Percentiles rank a stretch among this genome's conserved stretches.
Conservation (phyloP, 208 protist genomes). For the Vickermania ingenoplastis region DNA sequence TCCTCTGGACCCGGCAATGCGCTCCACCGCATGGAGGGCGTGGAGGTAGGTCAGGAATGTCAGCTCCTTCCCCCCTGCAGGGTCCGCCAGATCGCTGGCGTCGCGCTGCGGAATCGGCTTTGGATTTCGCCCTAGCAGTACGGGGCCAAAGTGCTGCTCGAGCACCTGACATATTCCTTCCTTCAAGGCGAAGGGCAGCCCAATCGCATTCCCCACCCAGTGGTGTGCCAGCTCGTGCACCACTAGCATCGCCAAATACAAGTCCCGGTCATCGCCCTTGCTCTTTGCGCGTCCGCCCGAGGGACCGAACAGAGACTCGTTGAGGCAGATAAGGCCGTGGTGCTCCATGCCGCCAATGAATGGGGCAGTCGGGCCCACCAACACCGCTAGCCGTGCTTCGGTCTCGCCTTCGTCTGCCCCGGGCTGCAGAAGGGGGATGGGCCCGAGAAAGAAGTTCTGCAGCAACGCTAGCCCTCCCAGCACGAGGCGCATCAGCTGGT, state of each 20-base stretch:
- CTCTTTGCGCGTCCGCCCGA: background rate
- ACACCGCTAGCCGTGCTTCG: conserved; percentile 32
- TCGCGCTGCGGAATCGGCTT: conserved; percentile 7
- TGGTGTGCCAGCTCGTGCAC: conserved; percentile 83
- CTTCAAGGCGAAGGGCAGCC: conserved; percentile 75
- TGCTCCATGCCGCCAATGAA: conserved; percentile 86
- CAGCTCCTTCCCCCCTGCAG: conserved; percentile 45
- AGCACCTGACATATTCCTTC: conserved; percentile 81
- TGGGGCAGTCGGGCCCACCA: conserved; percentile 62
- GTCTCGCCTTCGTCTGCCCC: background rate
- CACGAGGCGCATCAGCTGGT: conserved; percentile 19
- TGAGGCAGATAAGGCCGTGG: conserved; percentile 76
- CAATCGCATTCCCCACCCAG: conserved; percentile 79
- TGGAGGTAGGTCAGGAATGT: conserved; percentile 55
- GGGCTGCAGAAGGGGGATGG: conserved; percentile 41
- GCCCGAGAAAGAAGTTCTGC: conserved; percentile 54
- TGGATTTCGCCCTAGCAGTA: conserved; percentile 26
- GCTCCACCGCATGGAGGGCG: conserved; percentile 24
- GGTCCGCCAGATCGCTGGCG: background rate
- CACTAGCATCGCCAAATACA: conserved; percentile 44
- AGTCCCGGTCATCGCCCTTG: conserved; percentile 11
- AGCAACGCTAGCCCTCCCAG: conserved; percentile 25
- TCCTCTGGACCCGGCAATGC: conserved; percentile 21
- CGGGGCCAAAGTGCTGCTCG: conserved; percentile 52
- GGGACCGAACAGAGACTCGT: conserved; percentile 40